Percentiles rank a stretch among this genome's conserved stretches.
These are phyloP conservation scores for Cyclotella choctawhatcheeana DNA, from an alignment of 108 stramenopile species.

Conservation along the genomic window DNA sequence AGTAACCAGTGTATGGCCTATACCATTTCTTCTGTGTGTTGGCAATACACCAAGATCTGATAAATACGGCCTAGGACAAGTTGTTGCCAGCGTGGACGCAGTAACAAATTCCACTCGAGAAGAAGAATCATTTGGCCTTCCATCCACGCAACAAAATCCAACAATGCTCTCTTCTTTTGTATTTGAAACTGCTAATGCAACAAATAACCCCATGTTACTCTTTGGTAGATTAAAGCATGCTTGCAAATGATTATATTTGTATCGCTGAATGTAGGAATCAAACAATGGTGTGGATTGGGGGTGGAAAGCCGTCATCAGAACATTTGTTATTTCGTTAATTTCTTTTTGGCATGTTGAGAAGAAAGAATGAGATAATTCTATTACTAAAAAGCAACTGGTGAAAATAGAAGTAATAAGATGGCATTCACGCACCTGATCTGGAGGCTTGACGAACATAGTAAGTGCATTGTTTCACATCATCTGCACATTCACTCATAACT, in stretches of 20 bases:
- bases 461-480: neutral
- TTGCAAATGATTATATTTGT: slow-evolving; percentile 47
- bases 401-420: neutral
- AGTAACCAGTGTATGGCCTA: slow-evolving; percentile 26
- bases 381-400: neutral
- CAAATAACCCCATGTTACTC: slow-evolving; percentile 33
- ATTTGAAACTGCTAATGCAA: slow-evolving; percentile 4
- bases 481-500: no score
- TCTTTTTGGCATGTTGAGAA: slow-evolving; percentile 3
- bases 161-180: slow-evolving; percentile 23
- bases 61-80: slow-evolving; percentile 47
- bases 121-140: slow-evolving; percentile 35
- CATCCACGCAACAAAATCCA: slow-evolving; percentile 47
- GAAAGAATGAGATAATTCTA: neutral
- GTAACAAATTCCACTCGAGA: slow-evolving; percentile 41
- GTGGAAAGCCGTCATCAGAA: slow-evolving; percentile 47
- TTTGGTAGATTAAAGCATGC: slow-evolving; percentile 41
- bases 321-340: slow-evolving; percentile 37
- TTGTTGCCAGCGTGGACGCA: slow-evolving; percentile 28
- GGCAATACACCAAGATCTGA: slow-evolving; percentile 45
- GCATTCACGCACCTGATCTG: slow-evolving; percentile 37
- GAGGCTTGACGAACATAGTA: slow-evolving; percentile 38
- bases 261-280: slow-evolving; percentile 47
- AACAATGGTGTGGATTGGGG: slow-evolving; percentile 32
- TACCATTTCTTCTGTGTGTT: slow-evolving; percentile 30